These are phyloP conservation scores for Sphaerulina vaccinii DNA, from an alignment of 2,329 filamentous ascomycete genomes.

Conservation along the genomic window DNA sequence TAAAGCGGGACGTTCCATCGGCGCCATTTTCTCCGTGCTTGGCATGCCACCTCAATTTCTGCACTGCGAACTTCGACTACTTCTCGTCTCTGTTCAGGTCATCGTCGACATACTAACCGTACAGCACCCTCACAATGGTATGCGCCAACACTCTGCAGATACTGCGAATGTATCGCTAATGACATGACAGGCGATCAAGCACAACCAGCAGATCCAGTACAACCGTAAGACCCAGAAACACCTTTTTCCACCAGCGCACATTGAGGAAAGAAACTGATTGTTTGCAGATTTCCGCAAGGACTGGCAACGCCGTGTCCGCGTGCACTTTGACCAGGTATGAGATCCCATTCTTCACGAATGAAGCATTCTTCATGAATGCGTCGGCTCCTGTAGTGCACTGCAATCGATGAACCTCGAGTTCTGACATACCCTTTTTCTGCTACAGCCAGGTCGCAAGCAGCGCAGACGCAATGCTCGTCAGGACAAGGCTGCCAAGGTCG, in stretches of 20 bases:
- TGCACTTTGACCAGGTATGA: constrained; percentile 99
- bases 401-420: constrained; percentile 35
- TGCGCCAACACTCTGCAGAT: neutral
- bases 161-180: neutral
- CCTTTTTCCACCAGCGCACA: neutral
- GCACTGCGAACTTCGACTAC: constrained; percentile 5
- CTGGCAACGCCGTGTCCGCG: constrained; percentile 98
- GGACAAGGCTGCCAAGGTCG: constrained; percentile 91
- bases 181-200: constrained; percentile 73
- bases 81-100: constrained; percentile 19
- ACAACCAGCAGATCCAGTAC: constrained; percentile 98
- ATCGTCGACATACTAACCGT: constrained; percentile 21
- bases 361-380: constrained; percentile 54
- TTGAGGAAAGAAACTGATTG: constrained; percentile 15
- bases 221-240: constrained; percentile 57
- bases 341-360: constrained; percentile 57
- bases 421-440: constrained; percentile 33
- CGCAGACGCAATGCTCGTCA: constrained; percentile 86
- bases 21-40: neutral
- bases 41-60: constrained; percentile 10
- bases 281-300: constrained; percentile 94
- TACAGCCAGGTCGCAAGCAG: constrained; percentile 92
- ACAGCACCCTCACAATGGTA: constrained; percentile 24
- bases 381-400: constrained; percentile 49
- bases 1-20: neutral